A percentile compares a stretch with the other conserved stretches of the same genome.
Evolutionary conservation across 2,329 filamentous ascomycete species (phyloP).

Genomic region (Scedosporium aurantiacum): DNA sequence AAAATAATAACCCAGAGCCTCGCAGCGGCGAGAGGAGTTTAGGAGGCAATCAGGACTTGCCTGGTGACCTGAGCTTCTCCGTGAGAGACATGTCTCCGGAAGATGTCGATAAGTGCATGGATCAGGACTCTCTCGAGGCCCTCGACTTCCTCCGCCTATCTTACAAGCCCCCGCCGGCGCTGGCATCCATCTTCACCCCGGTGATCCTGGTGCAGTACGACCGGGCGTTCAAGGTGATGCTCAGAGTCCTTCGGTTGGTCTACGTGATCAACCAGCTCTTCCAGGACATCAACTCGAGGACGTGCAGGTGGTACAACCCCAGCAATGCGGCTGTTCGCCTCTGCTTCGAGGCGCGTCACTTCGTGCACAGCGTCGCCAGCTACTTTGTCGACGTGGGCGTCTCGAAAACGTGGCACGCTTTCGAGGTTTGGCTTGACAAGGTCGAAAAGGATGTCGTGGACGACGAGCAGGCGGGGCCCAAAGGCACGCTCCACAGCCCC

Average conservation of each 20-base stretch:
- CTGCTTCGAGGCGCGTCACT: constrained; percentile 66
- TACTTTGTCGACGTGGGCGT: constrained; percentile 78
- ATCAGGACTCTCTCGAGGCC: constrained; percentile 72
- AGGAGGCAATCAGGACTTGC: constrained; percentile 34
- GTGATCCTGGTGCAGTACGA: constrained; percentile 70
- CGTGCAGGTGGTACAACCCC: constrained; percentile 21
- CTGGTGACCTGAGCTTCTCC: constrained; percentile 67
- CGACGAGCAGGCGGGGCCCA: constrained; percentile 32
- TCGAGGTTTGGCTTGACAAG: constrained; percentile 53
- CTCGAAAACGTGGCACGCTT: constrained; percentile 58
- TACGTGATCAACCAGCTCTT: constrained; percentile 60
- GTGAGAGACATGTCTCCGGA: constrained; percentile 69
- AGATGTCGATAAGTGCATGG: constrained; percentile 73
- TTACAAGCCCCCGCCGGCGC: constrained; percentile 63
- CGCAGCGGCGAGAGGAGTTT: constrained; percentile 14
- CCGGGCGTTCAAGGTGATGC: constrained; percentile 65
- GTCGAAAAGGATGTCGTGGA: constrained; percentile 47
- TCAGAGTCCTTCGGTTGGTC: constrained; percentile 68
- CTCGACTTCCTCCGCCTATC: constrained; percentile 87
- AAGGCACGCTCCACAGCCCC: constrained; percentile 45
- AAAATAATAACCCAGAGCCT: constrained; percentile 11
- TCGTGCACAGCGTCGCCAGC: constrained; percentile 58
- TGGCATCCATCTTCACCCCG: constrained; percentile 64
- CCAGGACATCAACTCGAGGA: constrained; percentile 38
- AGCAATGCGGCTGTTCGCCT: constrained; percentile 43